Evolutionary conservation across 192 early-diverging fungal genomes (phyloP).

Genomic region (Linnemannia zychae): DNA sequence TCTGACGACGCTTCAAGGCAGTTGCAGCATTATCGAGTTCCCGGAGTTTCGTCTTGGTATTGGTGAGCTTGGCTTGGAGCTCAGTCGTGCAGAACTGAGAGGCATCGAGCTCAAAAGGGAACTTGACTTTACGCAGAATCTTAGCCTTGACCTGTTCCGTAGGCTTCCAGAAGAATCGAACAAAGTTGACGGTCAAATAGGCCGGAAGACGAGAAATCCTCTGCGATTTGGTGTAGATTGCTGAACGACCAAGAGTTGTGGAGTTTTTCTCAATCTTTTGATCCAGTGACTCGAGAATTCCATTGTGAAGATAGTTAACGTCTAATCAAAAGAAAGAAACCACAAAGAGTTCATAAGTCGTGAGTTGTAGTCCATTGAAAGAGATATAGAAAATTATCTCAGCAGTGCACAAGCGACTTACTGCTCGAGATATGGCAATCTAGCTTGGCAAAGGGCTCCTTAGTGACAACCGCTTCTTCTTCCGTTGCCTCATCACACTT

Average conservation of each 20-base stretch:
- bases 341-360: too few species aligned
- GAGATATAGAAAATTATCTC: not conserved
- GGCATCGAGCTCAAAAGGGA: slow-evolving; percentile 92
- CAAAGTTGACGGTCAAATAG: slow-evolving; percentile 92
- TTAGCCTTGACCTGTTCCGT: slow-evolving; percentile 86
- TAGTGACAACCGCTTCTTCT: slow-evolving; percentile 71
- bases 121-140: slow-evolving; percentile 96
- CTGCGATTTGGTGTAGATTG: slow-evolving; percentile 81
- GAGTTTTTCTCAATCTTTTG: slow-evolving; percentile 94
- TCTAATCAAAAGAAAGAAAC: slow-evolving; percentile 60
- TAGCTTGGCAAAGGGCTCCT: slow-evolving; percentile 85
- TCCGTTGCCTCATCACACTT: slow-evolving; percentile 86
- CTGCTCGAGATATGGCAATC: slow-evolving; percentile 73
- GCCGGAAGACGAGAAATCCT: slow-evolving; percentile 87
- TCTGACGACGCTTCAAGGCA: slow-evolving; percentile 66
- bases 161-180: slow-evolving; percentile 96
- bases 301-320: slow-evolving; percentile 83
- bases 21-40: slow-evolving; percentile 77
- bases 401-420: slow-evolving; percentile 28
- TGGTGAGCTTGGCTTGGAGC: slow-evolving; percentile 80
- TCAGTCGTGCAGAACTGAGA: slow-evolving; percentile 89
- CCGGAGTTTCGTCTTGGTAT: slow-evolving; percentile 73
- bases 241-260: slow-evolving; percentile 80
- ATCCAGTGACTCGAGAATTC: slow-evolving; percentile 78
- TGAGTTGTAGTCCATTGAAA: too few species aligned